Percentiles rank a stretch among this genome's conserved stretches.
Conservation (phyloP, 208 protist genomes). For the Blechomonas ayalai region DNA sequence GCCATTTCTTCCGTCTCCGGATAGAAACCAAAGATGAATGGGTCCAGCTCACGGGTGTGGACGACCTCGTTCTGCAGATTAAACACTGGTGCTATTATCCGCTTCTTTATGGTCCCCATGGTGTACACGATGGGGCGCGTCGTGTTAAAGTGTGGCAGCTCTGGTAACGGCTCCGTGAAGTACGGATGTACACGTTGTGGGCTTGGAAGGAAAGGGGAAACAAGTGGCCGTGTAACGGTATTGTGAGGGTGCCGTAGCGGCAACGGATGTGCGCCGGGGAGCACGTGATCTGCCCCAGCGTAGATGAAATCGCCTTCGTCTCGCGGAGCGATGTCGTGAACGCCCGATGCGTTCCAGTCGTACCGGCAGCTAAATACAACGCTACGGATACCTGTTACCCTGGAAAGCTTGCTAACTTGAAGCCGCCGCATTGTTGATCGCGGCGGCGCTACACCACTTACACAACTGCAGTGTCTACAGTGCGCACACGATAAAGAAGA, state of each 20-base stretch:
- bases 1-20: conserved; percentile 67
- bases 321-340: conserved; percentile 76
- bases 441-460: not conserved
- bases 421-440: too few species aligned
- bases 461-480: not conserved
- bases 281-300: conserved; percentile 46
- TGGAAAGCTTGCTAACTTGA: too few species aligned
- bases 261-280: conserved; percentile 80
- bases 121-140: conserved; percentile 81
- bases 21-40: conserved; percentile 88
- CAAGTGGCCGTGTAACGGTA: conserved; percentile 58
- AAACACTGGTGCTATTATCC: conserved; percentile 82
- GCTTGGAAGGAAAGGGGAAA: conserved; percentile 85
- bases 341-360: conserved; percentile 62
- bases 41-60: conserved; percentile 85
- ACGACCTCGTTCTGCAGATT: conserved; percentile 63
- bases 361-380: conserved; percentile 62
- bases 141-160: conserved; percentile 76
- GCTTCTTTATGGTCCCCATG: conserved; percentile 77
- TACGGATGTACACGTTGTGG: conserved; percentile 84
- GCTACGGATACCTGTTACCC: not conserved
- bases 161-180: conserved; percentile 65
- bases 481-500: not conserved
- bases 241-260: conserved; percentile 73
- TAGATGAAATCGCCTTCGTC: conserved; percentile 78